Base-by-base conservation (phyloP, 78 protist genomes). In the Dictyostelium purpureum region DNA sequence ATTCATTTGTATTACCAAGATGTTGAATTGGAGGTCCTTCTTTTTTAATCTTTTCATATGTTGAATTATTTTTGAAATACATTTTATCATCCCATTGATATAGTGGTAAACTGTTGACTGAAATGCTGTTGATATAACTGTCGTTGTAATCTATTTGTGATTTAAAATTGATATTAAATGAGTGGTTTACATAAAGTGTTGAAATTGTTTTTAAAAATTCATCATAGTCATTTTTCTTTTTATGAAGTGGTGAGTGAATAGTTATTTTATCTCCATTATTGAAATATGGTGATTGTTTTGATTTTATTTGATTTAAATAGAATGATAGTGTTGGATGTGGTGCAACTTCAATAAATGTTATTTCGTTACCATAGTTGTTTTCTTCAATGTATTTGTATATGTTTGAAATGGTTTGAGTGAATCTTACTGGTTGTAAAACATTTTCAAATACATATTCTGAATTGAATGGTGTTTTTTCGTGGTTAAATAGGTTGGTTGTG, bases 271-370 rank as follows among this genome's bases (percentile, higher is more conserved):
- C n/a, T n/a, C n/a, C n/a, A n/a, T n/a, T n/a, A n/a, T n/a, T n/a
- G n/a, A n/a, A n/a, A n/a, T n/a, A n/a, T n/a, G n/a, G n/a, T n/a
- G n/a, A n/a, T 24, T 52, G 49, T 9, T 42, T n/a, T 10, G 21
- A 28, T n/a, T n/a, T n/a, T n/a, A n/a, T n/a, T 69, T 66, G 65
- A 26, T 40, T 45, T 10, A 74, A 38, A 24, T 56, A 43, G 7
- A 9, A n/a, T 47, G 81, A 71, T 21, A 87, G 35, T 9, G 82
- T 77, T 66, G 93, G 80, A 40, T 87, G 93, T 51, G 93, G 93
- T 38, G 93, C 63, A 10, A 87, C 31, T 38, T 87, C 93, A 24
- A 75, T 21, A 18, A 54, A 52, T 16, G 54, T 38, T 10, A 26
- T 1, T 52, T 21, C 28, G 40, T 42, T 69, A 6, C 19, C 2